These are phyloP conservation scores for Lachnum nothofagi DNA, from an alignment of 2,329 filamentous ascomycete genomes.

Conservation along the genomic window DNA sequence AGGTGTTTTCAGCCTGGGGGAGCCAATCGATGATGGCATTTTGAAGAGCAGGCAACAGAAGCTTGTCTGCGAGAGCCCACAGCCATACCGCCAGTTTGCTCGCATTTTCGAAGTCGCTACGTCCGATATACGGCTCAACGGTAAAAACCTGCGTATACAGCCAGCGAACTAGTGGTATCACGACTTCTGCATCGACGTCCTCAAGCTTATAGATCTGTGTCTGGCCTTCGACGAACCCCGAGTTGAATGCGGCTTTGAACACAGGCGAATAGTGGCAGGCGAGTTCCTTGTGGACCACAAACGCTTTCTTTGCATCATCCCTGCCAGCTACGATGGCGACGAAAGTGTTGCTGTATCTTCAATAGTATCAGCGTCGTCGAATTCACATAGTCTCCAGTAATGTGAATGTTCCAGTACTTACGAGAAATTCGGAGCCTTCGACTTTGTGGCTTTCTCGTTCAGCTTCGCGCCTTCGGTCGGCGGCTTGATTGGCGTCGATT, in stretches of 20 bases:
- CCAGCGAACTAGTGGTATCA: conserved; percentile 5
- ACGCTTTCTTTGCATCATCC: not conserved
- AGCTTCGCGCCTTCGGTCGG: not conserved
- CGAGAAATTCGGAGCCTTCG: not conserved
- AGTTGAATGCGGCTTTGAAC: conserved; percentile 7
- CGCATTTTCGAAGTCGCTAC: not conserved
- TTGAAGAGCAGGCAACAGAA: conserved; percentile 4
- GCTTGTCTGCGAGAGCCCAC: not conserved
- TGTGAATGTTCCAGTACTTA: not conserved
- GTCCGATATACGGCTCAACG: not conserved
- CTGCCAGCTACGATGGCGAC: not conserved
- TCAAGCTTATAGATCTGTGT: conserved; percentile 7
- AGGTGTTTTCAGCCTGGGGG: no score
- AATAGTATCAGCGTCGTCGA: not conserved
- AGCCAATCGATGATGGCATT: not conserved
- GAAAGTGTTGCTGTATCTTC: not conserved
- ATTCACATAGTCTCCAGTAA: no score
- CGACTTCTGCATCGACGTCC: not conserved
- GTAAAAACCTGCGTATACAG: conserved; percentile 6
- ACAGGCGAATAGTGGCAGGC: conserved; percentile 10
- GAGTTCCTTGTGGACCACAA: no score
- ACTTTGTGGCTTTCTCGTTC: not conserved
- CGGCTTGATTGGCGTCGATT: no score
- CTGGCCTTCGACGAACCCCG: conserved; percentile 2
- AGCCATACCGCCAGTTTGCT: not conserved